Evolutionary conservation across 805 yeast genomes (phyloP).

Genomic region (Monosporozyma yasuniensis): DNA sequence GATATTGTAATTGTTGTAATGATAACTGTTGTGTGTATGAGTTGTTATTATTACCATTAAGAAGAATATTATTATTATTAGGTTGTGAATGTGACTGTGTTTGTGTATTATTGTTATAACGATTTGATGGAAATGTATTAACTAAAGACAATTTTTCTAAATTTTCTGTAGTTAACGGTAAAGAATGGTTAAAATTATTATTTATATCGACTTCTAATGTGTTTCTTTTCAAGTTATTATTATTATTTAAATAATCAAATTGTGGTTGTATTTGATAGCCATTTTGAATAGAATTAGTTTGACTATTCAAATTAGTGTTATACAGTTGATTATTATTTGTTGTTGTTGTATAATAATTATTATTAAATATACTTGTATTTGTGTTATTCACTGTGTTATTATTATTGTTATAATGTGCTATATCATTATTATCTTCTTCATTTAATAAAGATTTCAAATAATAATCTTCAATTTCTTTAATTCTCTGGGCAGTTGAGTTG

Average conservation of each 20-base stretch:
- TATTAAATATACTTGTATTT: constrained; percentile 1
- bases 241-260: background rate
- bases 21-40: background rate
- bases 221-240: background rate
- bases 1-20: background rate
- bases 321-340: background rate
- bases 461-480: constrained; percentile 29
- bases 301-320: background rate
- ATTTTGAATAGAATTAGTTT: background rate
- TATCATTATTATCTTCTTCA: constrained; percentile 9
- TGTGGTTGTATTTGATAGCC: background rate
- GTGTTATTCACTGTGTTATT: background rate
- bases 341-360: background rate
- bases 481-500: constrained; percentile 5
- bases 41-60: background rate
- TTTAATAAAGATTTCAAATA: constrained; percentile 24
- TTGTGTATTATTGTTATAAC: too few relatives aligned
- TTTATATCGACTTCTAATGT: constrained; percentile 25
- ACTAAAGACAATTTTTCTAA: constrained; percentile 17
- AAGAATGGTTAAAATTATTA: constrained; percentile 6
- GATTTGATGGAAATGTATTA: background rate
- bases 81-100: background rate
- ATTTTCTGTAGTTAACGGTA: constrained; percentile 28
- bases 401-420: constrained; percentile 4
- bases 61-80: constrained; percentile 1